A percentile compares a stretch with the other conserved stretches of the same genome.
phyloP scores from a whole-genome alignment of 2,329 filamentous ascomycete species.

The Colletotrichum lini region DNA sequence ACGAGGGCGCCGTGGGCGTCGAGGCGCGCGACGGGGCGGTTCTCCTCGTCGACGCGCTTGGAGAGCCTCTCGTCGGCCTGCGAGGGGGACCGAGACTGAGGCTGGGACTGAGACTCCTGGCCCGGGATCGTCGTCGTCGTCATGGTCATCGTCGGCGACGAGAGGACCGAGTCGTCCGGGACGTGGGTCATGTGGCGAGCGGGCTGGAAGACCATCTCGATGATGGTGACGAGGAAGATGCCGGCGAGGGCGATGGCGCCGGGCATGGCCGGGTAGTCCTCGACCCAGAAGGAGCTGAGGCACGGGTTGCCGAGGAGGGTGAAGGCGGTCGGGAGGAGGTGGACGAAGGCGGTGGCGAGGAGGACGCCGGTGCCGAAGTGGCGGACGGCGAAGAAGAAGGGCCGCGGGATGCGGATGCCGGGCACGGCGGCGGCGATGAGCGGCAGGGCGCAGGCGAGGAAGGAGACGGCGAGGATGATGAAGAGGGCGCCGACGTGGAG shows the following conservation, averaged over 20 bases:
- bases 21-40: conserved; percentile 9
- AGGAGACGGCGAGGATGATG: conserved; percentile 63
- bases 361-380: conserved; percentile 86
- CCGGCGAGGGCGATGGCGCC: conserved; percentile 85
- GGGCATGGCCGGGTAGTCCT: conserved; percentile 82
- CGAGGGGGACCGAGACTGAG: no score
- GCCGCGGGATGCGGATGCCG: conserved; percentile 66
- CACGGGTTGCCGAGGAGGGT: conserved; percentile 74
- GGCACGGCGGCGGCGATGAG: conserved; percentile 68
- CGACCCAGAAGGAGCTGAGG: conserved; percentile 81
- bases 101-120: neutral
- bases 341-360: conserved; percentile 84
- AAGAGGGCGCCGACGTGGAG: conserved; percentile 71
- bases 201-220: conserved; percentile 79
- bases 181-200: conserved; percentile 49
- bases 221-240: conserved; percentile 82
- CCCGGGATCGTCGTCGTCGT: conserved; percentile 48
- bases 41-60: conserved; percentile 46
- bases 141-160: neutral
- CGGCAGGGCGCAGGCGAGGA: conserved; percentile 67
- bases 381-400: conserved; percentile 70
- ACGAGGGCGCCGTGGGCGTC: conserved; percentile 37
- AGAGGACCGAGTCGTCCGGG: neutral
- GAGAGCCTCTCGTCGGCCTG: conserved; percentile 8
- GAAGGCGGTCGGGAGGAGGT: conserved; percentile 78